Evolutionary conservation across 75 land plant species (phyloP), one percentile per base, ranked within the genome.

Genomic region (Sequoiadendron giganteum): DNA sequence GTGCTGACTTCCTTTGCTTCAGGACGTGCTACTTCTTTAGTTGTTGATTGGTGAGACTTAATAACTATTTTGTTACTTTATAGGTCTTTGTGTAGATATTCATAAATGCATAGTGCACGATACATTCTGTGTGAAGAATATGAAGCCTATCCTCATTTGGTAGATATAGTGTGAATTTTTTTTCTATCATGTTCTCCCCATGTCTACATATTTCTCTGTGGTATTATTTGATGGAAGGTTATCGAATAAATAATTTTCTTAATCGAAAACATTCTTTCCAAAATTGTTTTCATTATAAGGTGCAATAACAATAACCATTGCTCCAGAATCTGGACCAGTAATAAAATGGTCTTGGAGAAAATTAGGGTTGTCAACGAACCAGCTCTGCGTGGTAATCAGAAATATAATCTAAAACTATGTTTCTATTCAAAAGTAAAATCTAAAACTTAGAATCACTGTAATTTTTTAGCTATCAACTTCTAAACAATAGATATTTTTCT

Each of bases 1-100:
- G 99, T 97, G 65, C 91, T 97, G 32, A 97, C 99, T 77, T 95
- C 97, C 75, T 97, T 97, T 94, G 99, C 99, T 86, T 94, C 97
- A 84, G 99, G 99, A 6, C 97, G 99, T 82, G 95, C 99, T 30
- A 97, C 99, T 6, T 94, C 99, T 52, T 89, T 97, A 32, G 99
- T 97, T 90, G 97, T 96, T 86, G 99, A 97, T 82, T 91, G 99
- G 99, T 97, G 86, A 85, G 90, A 75, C 42, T 81, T 5, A 42
- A 81, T 45, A 30, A 30, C 75, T 30, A 30, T 8, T 47, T 48
- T 34, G 19, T 21, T 36, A 32, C 19, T 83, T 16, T n/a, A 25
- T 86, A 39, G 58, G n/a, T 30, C 30, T 11, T 73, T 73, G 36
- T 78, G 42, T 39, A 78, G 39, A 14, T 77, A 77, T 38, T 42